Evolutionary conservation across 1,284 basidiomycete species (phyloP).

Genomic region (Moesziomyces sp.): DNA sequence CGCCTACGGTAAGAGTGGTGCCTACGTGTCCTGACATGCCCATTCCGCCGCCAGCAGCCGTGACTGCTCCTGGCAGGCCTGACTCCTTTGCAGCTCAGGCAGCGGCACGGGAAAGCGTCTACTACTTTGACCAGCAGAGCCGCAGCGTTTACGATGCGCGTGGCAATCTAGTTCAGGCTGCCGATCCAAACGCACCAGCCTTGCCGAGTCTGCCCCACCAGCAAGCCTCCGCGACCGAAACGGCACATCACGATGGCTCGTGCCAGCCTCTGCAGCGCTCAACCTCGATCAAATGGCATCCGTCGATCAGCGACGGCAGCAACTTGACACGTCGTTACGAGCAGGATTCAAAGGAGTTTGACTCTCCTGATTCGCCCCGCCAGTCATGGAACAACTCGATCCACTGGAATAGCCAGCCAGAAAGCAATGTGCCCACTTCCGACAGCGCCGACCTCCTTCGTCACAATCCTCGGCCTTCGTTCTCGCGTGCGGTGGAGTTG

Average conservation of each 20-base stretch:
- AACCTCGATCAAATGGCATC: conserved; percentile 43
- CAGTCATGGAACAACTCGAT: conserved; percentile 10
- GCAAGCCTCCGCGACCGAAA: neutral
- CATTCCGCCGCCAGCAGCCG: conserved; percentile 1
- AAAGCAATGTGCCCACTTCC: conserved; percentile 4
- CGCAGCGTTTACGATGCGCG: conserved; percentile 25
- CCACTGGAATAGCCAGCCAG: conserved; percentile 5
- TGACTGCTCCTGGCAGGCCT: neutral
- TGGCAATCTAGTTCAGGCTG: conserved; percentile 18
- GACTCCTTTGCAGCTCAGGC: neutral
- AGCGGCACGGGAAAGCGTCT: conserved; percentile 8
- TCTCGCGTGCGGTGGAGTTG: conserved; percentile 28
- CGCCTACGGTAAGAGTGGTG: conserved; percentile 14
- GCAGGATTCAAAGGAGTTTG: conserved; percentile 7
- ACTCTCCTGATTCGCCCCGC: conserved; percentile 6
- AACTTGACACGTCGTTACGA: conserved; percentile 8
- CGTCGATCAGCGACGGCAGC: conserved; percentile 19
- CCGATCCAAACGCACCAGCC: neutral
- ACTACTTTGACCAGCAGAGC: conserved; percentile 34
- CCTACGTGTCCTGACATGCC: conserved; percentile 6
- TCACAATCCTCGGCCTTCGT: conserved; percentile 7
- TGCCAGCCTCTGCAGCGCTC: conserved; percentile 6
- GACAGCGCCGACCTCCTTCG: conserved; percentile 31
- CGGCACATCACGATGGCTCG: neutral
- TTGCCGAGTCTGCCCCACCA: neutral